These are phyloP conservation scores for Cyathus striatus DNA, from an alignment of 768 basidiomycete genomes.

Conservation along the genomic window DNA sequence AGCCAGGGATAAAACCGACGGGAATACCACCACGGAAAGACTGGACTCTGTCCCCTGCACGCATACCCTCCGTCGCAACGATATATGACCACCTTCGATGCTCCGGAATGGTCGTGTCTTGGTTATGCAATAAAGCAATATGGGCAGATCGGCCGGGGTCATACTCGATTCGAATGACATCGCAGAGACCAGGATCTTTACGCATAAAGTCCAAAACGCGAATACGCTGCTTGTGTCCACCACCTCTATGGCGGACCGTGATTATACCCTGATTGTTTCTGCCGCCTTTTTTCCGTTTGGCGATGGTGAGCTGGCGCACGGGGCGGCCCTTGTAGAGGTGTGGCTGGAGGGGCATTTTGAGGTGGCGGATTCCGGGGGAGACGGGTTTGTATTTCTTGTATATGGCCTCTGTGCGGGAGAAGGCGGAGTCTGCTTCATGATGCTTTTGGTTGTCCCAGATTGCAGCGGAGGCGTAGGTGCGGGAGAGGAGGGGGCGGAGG, in stretches of 20 bases:
- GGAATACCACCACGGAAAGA: slow-evolving; percentile 84
- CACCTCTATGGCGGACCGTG: slow-evolving; percentile 85
- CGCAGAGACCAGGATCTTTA: slow-evolving; percentile 71
- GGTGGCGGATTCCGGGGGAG: slow-evolving; percentile 82
- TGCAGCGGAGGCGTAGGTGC: slow-evolving; percentile 31
- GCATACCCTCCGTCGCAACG: slow-evolving; percentile 82
- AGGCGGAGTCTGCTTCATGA: slow-evolving; percentile 31
- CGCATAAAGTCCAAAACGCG: slow-evolving; percentile 85
- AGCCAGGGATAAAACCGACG: slow-evolving; percentile 60
- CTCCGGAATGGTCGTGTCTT: slow-evolving; percentile 48
- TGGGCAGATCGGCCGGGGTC: slow-evolving; percentile 93
- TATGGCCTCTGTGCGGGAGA: slow-evolving; percentile 46
- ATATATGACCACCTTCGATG: slow-evolving; percentile 81
- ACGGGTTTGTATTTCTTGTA: slow-evolving; percentile 92
- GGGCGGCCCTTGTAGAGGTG: slow-evolving; percentile 89
- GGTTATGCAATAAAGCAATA: slow-evolving; percentile 80
- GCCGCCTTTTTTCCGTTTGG: slow-evolving; percentile 83
- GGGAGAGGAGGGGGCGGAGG: slow-evolving; percentile 10
- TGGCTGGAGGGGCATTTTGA: slow-evolving; percentile 72
- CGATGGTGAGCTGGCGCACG: slow-evolving; percentile 72
- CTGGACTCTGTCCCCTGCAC: slow-evolving; percentile 84
- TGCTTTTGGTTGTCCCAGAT: slow-evolving; percentile 30
- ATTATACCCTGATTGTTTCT: slow-evolving; percentile 80
- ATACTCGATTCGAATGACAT: slow-evolving; percentile 93
- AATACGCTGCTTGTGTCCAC: slow-evolving; percentile 85